These are phyloP conservation scores for Globisporangium takayamanum DNA, from an alignment of 352 stramenopile species.

Conservation along the genomic window DNA sequence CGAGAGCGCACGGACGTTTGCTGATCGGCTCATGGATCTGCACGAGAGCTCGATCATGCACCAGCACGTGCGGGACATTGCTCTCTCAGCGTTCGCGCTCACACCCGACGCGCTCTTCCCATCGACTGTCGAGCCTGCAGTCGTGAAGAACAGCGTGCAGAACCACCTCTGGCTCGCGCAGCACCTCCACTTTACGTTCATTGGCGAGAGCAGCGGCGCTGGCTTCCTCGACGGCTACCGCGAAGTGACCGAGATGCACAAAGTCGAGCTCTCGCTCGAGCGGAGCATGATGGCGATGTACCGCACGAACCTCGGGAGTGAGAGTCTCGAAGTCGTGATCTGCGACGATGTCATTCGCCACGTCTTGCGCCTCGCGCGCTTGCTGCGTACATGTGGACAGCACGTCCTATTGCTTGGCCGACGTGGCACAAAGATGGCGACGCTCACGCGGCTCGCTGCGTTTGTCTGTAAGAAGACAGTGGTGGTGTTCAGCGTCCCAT, in stretches of 20 bases:
- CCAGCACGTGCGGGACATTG: slow-evolving; percentile 37
- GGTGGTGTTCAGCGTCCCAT: slow-evolving; percentile 21
- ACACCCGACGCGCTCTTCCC: slow-evolving; percentile 33
- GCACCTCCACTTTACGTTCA: slow-evolving; percentile 49
- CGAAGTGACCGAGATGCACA: slow-evolving; percentile 46
- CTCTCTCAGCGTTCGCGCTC: slow-evolving; percentile 35
- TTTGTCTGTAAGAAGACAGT: slow-evolving; percentile 43
- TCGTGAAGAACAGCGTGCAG: slow-evolving; percentile 14
- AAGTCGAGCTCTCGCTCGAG: slow-evolving; percentile 46
- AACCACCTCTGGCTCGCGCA: slow-evolving; percentile 35
- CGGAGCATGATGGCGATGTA: slow-evolving; percentile 56
- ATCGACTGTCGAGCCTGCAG: slow-evolving; percentile 6
- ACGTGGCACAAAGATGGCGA: slow-evolving; percentile 40
- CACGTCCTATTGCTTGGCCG: slow-evolving; percentile 43
- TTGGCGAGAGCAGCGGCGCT: slow-evolving; percentile 35
- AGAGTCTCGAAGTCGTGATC: slow-evolving; percentile 42
- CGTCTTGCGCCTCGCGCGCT: slow-evolving; percentile 39
- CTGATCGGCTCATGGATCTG: slow-evolving; percentile 37
- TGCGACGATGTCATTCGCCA: slow-evolving; percentile 53
- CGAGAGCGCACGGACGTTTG: slow-evolving; percentile 45
- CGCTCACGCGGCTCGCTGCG: slow-evolving; percentile 41
- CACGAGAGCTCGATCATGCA: slow-evolving; percentile 35
- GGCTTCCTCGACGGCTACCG: slow-evolving; percentile 41
- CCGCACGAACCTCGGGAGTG: slow-evolving; percentile 16
- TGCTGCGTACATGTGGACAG: slow-evolving; percentile 30